Base-by-base conservation (phyloP, 148 eudicot genomes). In the Arbutus unedo region DNA sequence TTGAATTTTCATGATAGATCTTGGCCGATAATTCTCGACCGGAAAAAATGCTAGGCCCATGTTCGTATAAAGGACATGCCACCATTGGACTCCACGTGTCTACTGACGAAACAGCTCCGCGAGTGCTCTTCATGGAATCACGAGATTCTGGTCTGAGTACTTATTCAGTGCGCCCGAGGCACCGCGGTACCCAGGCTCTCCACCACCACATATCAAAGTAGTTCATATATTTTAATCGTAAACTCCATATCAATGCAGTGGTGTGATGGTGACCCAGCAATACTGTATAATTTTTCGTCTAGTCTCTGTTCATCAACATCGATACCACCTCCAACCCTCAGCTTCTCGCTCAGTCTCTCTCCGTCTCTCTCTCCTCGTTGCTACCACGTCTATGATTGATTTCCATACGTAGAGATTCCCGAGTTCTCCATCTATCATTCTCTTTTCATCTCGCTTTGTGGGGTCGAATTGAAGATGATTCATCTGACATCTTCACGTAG, bases 91-190 rank as follows among this genome's bases (percentile, higher is more conserved):
- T 64, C 53, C 84, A 82, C 84, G 81, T 82, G 84, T 76, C 81
- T 11, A 0, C 43, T n/a, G 2, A 15, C 11, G 50, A 62, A 47
- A 68, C 76, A 54, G 18, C 68, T 38, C 59, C 53, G 76, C 9
- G 50, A 66, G 31, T 66, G 85, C 54, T 74, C 75, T 45, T 71
- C 85, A 78, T 77, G 79, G 45, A 67, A 48, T 82, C 84, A 75
- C 79, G 77, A 54, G 85, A 68, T 83, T 70, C 78, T 53, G 74
- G 64, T 31, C 38, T 31, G 38, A 31, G 38, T 31, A 31, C 38
- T 31, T 31, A 31, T 31, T 31, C 38, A 31, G 38, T 31, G 38
- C 38, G 38, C 38, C 0, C 1, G 38, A 31, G 1, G 38, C 38
- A 31, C 38, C 38, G 38, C 38, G 38, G 38, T 31, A 31, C 38